Evolutionary conservation across 768 basidiomycete genomes (phyloP), one percentile per base, ranked within the genome.

Genomic region (Lentinus tigrinus): DNA sequence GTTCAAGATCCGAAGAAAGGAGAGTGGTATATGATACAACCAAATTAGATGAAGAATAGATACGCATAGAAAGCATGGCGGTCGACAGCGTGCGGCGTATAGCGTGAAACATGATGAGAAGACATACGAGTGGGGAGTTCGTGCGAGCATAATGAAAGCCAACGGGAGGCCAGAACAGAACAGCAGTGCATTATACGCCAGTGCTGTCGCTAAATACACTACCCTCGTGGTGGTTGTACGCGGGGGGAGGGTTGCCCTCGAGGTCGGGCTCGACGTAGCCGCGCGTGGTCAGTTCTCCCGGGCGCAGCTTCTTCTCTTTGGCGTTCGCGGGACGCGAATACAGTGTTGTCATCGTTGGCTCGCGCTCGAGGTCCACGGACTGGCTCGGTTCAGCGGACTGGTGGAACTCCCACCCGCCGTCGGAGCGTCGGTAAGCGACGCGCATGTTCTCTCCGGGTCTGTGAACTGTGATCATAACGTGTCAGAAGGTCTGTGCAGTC

Each of bases 391-490:
- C 44, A 4, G 47, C 21, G 19, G 56, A 37, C 44, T 79, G 75
- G 14, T 75, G 69, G 61, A 85, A 84, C 44, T 78, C 74, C 84
- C 83, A 85, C 52, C 77, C 79, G 21, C 84, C 83, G 58, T 84
- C 81, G 9, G 77, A 70, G 42, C 79, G 74, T 47, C 82, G 77
- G 42, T 73, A 69, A 2, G 83, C 83, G 38, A 84, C 79, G 21
- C 83, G 83, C 84, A 85, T 85, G 67, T 81, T 78, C 56, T 73
- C 67, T 13, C 83, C 83, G 0, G 83, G 82, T 19, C 68, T 76
- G 62, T 81, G 81, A 36, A 75, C 84, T 85, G 54, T 31, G 31
- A 31, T 31, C 7, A 31, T 7, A 11, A 31, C 11, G 31, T 31
- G 31, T 7, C 7, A 31, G 31, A 31, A 31, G 31, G 11, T 31